These are phyloP conservation scores for Urostyla sp. DNA, from an alignment of 73 alveolate genomes.

Conservation along the genomic window DNA sequence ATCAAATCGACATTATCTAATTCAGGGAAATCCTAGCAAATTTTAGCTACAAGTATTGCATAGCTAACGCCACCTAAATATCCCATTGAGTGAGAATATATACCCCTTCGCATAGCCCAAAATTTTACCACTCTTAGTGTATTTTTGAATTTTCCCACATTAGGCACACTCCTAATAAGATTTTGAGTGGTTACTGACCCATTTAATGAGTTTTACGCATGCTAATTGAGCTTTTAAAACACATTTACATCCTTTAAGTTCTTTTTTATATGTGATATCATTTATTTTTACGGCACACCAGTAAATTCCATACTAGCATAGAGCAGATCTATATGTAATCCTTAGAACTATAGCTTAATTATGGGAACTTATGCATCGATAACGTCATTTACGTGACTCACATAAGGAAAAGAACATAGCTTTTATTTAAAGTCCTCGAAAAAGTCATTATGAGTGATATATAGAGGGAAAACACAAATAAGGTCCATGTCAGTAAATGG, in stretches of 20 bases:
- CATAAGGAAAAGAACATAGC: constrained; percentile 69
- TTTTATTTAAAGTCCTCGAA: constrained; percentile 76
- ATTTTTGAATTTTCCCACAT: constrained; percentile 77
- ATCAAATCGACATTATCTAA: constrained; percentile 79
- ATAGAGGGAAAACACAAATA: constrained; percentile 90
- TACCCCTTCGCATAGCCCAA: constrained; percentile 98
- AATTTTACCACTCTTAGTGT: constrained; percentile 91
- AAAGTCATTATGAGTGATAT: constrained; percentile 83
- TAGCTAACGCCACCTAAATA: constrained; percentile 96
- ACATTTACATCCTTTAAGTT: constrained; percentile 79
- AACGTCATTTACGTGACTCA: constrained; percentile 82
- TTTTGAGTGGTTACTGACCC: constrained; percentile 93
- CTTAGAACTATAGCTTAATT: constrained; percentile 82
- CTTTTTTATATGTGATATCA: constrained; percentile 56
- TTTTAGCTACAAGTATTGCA: constrained; percentile 95
- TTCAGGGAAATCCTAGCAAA: constrained; percentile 91
- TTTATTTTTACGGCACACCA: constrained; percentile 74
- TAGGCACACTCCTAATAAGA: constrained; percentile 86
- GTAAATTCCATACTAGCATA: constrained; percentile 88
- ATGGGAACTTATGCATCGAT: constrained; percentile 93
- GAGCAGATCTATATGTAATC: constrained; percentile 89
- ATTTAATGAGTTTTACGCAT: constrained; percentile 88
- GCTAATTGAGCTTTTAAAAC: constrained; percentile 81
- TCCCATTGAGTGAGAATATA: constrained; percentile 92
- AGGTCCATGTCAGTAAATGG: constrained; percentile 97